A percentile compares a stretch with the other conserved stretches of the same genome.
phyloP scores from a whole-genome alignment of 345 rosid species.

The Fremontodendron californicum region DNA sequence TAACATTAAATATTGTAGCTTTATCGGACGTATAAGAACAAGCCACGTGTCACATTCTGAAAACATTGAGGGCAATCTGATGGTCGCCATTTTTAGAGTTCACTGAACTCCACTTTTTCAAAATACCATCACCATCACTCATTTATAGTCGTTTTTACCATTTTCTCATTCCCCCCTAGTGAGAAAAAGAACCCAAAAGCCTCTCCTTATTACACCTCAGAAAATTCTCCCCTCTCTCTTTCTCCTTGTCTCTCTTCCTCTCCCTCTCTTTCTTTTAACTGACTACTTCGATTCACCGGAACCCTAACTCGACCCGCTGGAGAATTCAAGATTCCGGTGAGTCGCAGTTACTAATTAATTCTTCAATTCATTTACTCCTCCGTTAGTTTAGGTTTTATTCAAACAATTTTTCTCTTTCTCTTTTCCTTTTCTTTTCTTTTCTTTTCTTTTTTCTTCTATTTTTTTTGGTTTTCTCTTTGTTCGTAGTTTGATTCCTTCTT shows the following conservation, averaged over 20 bases:
- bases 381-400: conserved; percentile 6
- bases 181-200: conserved; percentile 14
- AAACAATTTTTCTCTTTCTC: conserved; percentile 1
- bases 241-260: conserved; percentile 1
- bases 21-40: neutral
- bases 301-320: conserved; percentile 66
- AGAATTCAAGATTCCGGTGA: conserved; percentile 46
- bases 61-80: neutral
- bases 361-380: neutral
- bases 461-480: neutral
- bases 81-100: neutral
- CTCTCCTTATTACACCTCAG: neutral
- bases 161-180: conserved; percentile 14
- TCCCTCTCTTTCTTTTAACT: conserved; percentile 4
- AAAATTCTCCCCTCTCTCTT: conserved; percentile 12
- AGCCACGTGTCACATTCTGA: neutral
- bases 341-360: conserved; percentile 17
- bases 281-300: conserved; percentile 45
- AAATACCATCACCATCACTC: conserved; percentile 22
- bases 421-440: neutral
- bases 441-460: neutral
- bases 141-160: conserved; percentile 1
- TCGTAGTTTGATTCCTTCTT: neutral
- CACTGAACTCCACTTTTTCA: neutral
- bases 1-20: neutral